Evolutionary conservation across 352 stramenopile species (phyloP).

Genomic region (Pythium dissotocum): DNA sequence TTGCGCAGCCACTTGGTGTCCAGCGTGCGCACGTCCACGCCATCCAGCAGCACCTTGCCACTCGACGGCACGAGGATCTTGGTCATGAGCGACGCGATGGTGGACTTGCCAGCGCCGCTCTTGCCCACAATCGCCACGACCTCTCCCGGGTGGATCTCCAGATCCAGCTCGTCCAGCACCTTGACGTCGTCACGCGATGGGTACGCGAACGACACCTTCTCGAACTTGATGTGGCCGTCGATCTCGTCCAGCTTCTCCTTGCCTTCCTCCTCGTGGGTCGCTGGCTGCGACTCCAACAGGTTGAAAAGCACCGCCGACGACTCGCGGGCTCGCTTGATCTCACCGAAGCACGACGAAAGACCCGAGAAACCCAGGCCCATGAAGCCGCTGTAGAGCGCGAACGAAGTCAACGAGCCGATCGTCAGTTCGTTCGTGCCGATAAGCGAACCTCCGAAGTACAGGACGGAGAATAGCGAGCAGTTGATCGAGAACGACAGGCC

Average conservation of each 20-base stretch:
- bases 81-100: conserved; percentile 75
- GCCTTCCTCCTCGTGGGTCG: conserved; percentile 33
- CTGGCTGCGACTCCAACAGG: conserved; percentile 51
- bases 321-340: conserved; percentile 75
- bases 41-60: conserved; percentile 66
- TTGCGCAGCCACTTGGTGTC: conserved; percentile 76
- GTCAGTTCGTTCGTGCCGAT: conserved; percentile 85
- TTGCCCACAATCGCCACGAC: conserved; percentile 86
- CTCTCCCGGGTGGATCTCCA: conserved; percentile 79
- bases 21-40: conserved; percentile 65
- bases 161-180: conserved; percentile 62
- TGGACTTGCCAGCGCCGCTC: conserved; percentile 85
- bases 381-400: conserved; percentile 90
- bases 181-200: conserved; percentile 67
- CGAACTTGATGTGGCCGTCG: conserved; percentile 70
- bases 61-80: conserved; percentile 71
- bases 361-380: conserved; percentile 90
- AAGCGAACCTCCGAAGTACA: conserved; percentile 90
- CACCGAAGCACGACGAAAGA: conserved; percentile 80
- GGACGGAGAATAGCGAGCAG: conserved; percentile 88
- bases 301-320: conserved; percentile 74
- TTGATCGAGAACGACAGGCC: conserved; percentile 87
- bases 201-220: conserved; percentile 85
- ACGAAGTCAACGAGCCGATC: conserved; percentile 89
- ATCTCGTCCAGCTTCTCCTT: conserved; percentile 47